Evolutionary conservation across 2,329 filamentous ascomycete species (phyloP), one percentile per base, ranked within the genome.

Genomic region (Zopfia rhizophila): DNA sequence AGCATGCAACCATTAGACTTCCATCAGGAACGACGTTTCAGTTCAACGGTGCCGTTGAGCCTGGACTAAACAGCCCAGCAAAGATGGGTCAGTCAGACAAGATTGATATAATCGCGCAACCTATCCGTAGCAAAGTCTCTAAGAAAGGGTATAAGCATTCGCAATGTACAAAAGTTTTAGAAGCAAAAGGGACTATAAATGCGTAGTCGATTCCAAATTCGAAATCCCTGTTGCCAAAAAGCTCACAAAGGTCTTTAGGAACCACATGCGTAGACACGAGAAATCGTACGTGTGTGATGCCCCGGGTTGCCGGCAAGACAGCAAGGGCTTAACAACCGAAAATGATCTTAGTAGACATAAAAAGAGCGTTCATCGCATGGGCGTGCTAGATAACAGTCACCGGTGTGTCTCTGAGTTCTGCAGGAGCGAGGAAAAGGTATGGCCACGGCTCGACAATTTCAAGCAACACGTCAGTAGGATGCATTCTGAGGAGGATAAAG

Each of bases 371-470:
- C 91, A 96, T 65, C 75, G 72, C 17, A 73, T 79, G 38, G 73
- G 59, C 25, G 74, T 70, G 47, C 66, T 61, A 18, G 73, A 75
- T 2, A 78, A 78, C 7, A 74, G 72, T 0, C 90, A 81, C 54
- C 80, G 78, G 44, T 94, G 89, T 64, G 78, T 77, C 38, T 73
- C 82, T 5, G 70, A 71, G 5, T 61, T 73, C 16, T 91, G 88
- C 60, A 76, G 73, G 17, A 81, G 76, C 17, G 85, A 78, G 51
- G 75, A 75, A 1, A 96, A 95, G 66, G 74, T 80, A 24, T 96
- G 90, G 90, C 87, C 88, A 1, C 83, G 92, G 16, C 77, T 86
- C 38, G 92, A 97, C 69, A 97, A 97, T 63, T 96, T 96, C 68
- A 86, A 86, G 51, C 84, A 87, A 24, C 92, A 97, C 65, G 78